These are phyloP conservation scores for Scheffersomyces ergatensis DNA, from an alignment of 805 yeast species.

Conservation along the genomic window DNA sequence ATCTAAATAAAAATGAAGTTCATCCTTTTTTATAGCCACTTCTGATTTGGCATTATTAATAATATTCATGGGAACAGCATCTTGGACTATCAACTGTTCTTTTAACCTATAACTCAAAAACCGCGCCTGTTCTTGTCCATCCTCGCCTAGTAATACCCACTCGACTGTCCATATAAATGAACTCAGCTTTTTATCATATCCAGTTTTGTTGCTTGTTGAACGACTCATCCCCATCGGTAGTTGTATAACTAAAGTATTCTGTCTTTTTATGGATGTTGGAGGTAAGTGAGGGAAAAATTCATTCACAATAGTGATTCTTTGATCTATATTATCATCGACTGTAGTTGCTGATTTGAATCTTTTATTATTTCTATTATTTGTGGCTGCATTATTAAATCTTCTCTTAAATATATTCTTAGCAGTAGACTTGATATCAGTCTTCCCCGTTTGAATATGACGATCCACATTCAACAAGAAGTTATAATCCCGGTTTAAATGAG, in stretches of 20 bases:
- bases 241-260: conserved; percentile 64
- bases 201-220: conserved; percentile 59
- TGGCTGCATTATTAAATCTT: conserved; percentile 6
- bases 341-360: conserved; percentile 15
- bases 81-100: conserved; percentile 33
- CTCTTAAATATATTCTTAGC: conserved; percentile 45
- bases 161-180: conserved; percentile 79
- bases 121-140: conserved; percentile 21
- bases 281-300: conserved; percentile 24
- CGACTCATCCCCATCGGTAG: conserved; percentile 78
- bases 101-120: conserved; percentile 43
- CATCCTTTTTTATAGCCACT: conserved; percentile 18
- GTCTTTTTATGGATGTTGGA: conserved; percentile 35
- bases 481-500: conserved; percentile 77
- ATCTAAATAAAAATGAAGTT: conserved; percentile 29
- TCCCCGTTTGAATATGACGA: conserved; percentile 58
- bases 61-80: conserved; percentile 41
- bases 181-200: conserved; percentile 62
- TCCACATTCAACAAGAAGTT: conserved; percentile 64
- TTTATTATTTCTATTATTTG: conserved; percentile 13
- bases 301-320: conserved; percentile 18
- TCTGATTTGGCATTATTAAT: conserved; percentile 13
- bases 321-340: conserved; percentile 16
- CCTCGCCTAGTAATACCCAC: conserved; percentile 49
- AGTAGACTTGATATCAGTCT: conserved; percentile 42